Base-by-base conservation (phyloP, 257 asterid species). In the Striga asiatica region DNA sequence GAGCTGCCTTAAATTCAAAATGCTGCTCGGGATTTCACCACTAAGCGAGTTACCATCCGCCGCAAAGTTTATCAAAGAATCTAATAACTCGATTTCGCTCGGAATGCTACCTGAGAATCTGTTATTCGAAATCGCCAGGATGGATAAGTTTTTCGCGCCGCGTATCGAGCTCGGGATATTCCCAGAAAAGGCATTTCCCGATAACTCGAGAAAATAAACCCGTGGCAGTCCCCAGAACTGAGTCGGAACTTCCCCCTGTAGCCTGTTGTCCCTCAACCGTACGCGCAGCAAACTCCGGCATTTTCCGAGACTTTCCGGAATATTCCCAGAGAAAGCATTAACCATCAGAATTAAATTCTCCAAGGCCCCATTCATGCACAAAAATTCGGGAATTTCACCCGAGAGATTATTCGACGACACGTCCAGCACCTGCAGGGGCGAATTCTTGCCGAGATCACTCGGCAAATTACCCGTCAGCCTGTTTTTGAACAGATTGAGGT, bases 91-190 rank as follows among this genome's bases (percentile, higher is more conserved):
- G n/a, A n/a, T n/a, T n/a, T n/a, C n/a, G n/a, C n/a, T n/a, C n/a
- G n/a, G n/a, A n/a, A n/a, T n/a, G n/a, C n/a, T n/a, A n/a, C n/a
- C n/a, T n/a, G n/a, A n/a, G n/a, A n/a, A n/a, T n/a, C n/a, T n/a
- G n/a, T n/a, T n/a, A n/a, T n/a, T n/a, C n/a, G n/a, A n/a, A 5
- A 77, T 73, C 12, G 64, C 61, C 0, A 80, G 88, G 29, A 70
- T 65, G 3, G 78, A 57, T 66, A 77, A 66, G 76, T 79, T 79
- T 56, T 67, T 67, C 9, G 86, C 76, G 34, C 76, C 7, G n/a
- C n/a, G n/a, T n/a, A 66, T 75, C 76, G 12, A 79, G 23, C 20
- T n/a, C 4, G 88, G 81, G 28, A 81, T 77, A 63, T 68, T 73
- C 20, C 89, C 89, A 0, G 73, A 55, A 14, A 81, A 59, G 52